Evolutionary conservation across 2,329 filamentous ascomycete species (phyloP).

Genomic region (Venturia carpophila): DNA sequence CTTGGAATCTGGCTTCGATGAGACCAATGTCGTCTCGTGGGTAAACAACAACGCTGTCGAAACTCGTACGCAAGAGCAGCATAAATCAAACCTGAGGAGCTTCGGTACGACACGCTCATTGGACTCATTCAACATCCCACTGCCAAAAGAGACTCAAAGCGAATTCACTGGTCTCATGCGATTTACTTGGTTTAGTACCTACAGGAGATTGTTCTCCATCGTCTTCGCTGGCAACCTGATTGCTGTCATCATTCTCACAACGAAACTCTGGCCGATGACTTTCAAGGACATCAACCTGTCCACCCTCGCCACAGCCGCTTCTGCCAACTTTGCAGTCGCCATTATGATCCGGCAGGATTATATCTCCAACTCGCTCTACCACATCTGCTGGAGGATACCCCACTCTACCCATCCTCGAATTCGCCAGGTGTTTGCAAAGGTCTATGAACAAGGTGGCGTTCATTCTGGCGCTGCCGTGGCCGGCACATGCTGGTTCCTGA

Average conservation of each 20-base stretch:
- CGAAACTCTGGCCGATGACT: conserved; percentile 8
- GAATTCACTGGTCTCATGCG: conserved; percentile 16
- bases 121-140: conserved; percentile 9
- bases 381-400: conserved; percentile 28
- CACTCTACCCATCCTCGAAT: conserved; percentile 29
- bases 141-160: conserved; percentile 15
- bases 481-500: conserved; percentile 38
- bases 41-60: background rate
- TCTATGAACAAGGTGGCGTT: conserved; percentile 36
- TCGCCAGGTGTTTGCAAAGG: conserved; percentile 32
- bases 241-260: conserved; percentile 22
- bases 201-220: conserved; percentile 27
- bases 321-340: conserved; percentile 29
- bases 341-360: conserved; percentile 35
- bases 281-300: conserved; percentile 22
- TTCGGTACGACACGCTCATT: background rate
- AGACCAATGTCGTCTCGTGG: background rate
- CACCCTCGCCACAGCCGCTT: conserved; percentile 28
- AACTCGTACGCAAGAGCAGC: background rate
- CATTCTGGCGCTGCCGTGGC: conserved; percentile 33
- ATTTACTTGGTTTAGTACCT: conserved; percentile 23
- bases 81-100: background rate
- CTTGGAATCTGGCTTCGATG: background rate
- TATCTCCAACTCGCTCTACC: conserved; percentile 34
- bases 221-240: conserved; percentile 26